A percentile compares a stretch with the other conserved stretches of the same genome.
phyloP scores from a whole-genome alignment of 2,329 filamentous ascomycete genomes.

The Ambrosiella cleistominuta region DNA sequence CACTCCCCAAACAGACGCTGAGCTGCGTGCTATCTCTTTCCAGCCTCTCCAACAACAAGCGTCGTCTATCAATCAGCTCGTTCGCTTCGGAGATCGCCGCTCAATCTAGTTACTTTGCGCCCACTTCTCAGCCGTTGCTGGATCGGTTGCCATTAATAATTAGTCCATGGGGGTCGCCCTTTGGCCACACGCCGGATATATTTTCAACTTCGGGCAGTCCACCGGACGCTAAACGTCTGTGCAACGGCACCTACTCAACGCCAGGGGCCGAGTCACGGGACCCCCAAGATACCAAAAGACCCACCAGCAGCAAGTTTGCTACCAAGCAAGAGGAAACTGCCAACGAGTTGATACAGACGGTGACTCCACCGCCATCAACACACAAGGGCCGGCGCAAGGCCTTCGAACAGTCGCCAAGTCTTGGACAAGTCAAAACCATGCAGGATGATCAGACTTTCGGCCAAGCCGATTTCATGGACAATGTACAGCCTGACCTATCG shows the following conservation, averaged over 20 bases:
- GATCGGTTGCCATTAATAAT: slow-evolving; percentile 45
- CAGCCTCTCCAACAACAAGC: slow-evolving; percentile 18
- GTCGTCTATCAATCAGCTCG: slow-evolving; percentile 16
- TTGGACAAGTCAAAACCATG: slow-evolving; percentile 25
- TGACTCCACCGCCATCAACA: slow-evolving; percentile 41
- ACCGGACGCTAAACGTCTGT: not conserved
- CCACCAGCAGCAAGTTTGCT: not conserved
- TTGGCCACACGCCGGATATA: not conserved
- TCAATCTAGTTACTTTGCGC: slow-evolving; percentile 45
- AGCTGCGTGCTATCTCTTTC: slow-evolving; percentile 21
- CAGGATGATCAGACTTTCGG: slow-evolving; percentile 39
- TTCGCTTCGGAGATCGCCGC: slow-evolving; percentile 35
- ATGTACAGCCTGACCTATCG: slow-evolving; percentile 30
- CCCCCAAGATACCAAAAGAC: not conserved
- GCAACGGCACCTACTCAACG: not conserved
- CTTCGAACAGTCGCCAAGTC: not conserved
- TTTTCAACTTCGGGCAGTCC: not conserved
- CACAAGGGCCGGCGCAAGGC: slow-evolving; percentile 26
- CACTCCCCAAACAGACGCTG: not conserved
- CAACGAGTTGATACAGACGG: slow-evolving; percentile 27
- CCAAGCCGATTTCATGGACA: slow-evolving; percentile 32
- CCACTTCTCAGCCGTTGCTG: slow-evolving; percentile 36
- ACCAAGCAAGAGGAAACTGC: not conserved
- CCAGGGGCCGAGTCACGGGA: not conserved
- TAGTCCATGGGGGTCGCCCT: slow-evolving; percentile 1